Evolutionary conservation across 108 stramenopile species (phyloP), one percentile per base, ranked within the genome.

Genomic region (Conticribra guillardii): DNA sequence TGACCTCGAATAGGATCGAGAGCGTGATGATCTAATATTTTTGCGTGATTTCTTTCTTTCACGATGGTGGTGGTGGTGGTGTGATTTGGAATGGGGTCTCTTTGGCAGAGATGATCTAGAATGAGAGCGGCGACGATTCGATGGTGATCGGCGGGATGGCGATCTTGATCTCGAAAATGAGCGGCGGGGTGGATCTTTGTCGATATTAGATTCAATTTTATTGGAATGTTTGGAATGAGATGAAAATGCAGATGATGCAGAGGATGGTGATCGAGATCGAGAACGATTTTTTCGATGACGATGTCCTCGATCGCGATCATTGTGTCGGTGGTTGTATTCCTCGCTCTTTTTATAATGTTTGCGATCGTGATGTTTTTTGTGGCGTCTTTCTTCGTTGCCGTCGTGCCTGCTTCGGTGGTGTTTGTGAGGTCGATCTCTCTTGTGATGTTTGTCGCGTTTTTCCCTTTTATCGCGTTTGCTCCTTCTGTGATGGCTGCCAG

Each of bases 241-340:
- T 15, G 28, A 27, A 29, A 44, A 45, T 30, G 44, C 21, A 11
- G 44, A 68, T 4, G 54, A 30, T 28, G 4, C 18, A 9, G 45
- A 57, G 15, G 58, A 52, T 24, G 68, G 29, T 47, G 67, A 56
- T 27, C 44, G 14, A 15, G 27, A 67, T 8, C n/a, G 73, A 74
- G n/a, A 28, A 28, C 8, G 53, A 55, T 50, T 17, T 27, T 30
- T 55, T 14, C 49, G 21, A 3, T 60, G 49, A 23, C 53, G 28
- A 16, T 48, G 57, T 33, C 30, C 67, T 24, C 53, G 37, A 41
- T 41, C 37, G 37, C 37, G 37, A 41, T 41, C 37, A 11, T 41
- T 5, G 37, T 41, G 37, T 11, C 37, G 5, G 37, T 11, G 37
- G 11, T 11, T 61, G 17, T 49, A 67, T 48, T 53, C 67, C 31